Conservation (phyloP, 305 asterid genomes). For the Ilex paraguariensis region DNA sequence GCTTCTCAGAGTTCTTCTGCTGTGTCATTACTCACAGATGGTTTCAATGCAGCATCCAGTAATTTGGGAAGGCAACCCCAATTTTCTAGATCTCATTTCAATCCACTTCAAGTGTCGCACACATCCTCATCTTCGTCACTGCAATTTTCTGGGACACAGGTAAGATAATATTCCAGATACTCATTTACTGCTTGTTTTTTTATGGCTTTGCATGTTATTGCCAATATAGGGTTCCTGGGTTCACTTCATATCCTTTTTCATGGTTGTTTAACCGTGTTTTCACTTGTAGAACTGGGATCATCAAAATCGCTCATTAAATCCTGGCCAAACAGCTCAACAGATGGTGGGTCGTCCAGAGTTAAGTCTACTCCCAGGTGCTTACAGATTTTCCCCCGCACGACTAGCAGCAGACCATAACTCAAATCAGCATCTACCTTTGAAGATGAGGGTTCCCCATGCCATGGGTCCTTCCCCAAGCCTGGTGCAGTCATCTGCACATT, state of each 20-base stretch:
- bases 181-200: neutral
- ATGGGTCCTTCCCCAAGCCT: constrained; percentile 25
- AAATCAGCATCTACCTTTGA: constrained; percentile 13
- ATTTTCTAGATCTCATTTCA: constrained; percentile 16
- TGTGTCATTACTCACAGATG: constrained; percentile 14
- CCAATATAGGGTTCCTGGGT: too few species aligned
- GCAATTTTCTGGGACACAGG: constrained; percentile 16
- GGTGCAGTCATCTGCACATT: constrained; percentile 5
- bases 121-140: constrained; percentile 16
- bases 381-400: constrained; percentile 20
- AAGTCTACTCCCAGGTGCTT: constrained; percentile 29
- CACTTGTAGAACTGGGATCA: constrained; percentile 5
- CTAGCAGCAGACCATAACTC: constrained; percentile 17
- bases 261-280: neutral
- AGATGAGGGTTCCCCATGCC: constrained; percentile 15
- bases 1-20: constrained; percentile 35
- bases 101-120: constrained; percentile 27
- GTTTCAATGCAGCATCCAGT: constrained; percentile 10
- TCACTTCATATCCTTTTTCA: neutral
- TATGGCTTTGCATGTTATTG: neutral
- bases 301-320: constrained; percentile 10
- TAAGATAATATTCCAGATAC: neutral
- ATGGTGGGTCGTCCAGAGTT: constrained; percentile 21
- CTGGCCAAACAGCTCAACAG: constrained; percentile 28
- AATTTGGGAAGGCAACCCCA: constrained; percentile 21